Base-by-base conservation (phyloP, 495 filamentous ascomycete genomes). In the Rusavskia elegans region DNA sequence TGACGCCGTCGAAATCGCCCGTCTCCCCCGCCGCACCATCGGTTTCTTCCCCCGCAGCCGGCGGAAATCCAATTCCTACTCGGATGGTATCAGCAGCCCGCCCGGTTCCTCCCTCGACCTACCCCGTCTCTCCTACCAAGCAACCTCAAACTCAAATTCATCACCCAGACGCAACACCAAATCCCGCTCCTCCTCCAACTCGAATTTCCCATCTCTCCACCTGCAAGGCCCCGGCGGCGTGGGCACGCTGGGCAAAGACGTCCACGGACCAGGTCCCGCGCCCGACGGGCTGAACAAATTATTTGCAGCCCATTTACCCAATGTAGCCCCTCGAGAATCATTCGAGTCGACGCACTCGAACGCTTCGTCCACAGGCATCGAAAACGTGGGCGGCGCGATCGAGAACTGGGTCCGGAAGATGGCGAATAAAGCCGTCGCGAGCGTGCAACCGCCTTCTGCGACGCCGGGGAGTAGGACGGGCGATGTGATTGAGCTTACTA, bases 21-120 rank as follows among this genome's bases (percentile, higher is more conserved):
- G 90, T 32, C 79, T 98, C 39, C 77, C 87, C 23, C 80, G 87
- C 48, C 79, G 81, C 66, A 75, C 83, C 3, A 70, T 96, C 20
- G 92, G 90, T 27, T 95, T 89, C 66, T 97, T 96, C 61, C 90
- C 92, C 1, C 87, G 87, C 14, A 79, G 87, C 2, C 77, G 92
- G 59, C 86, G 88, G 73, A 96, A 94, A 75, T 81, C 74, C 8
- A 66, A 77, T 40, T 72, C 76, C 9, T 66, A 65, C 10, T 80
- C 79, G 1, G 67, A 35, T 14, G 32, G 77, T 38, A 52, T 75
- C 17, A 79, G 77, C 20, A 81, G 81, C 7, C 81, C 82, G 5
- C 72, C 77, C 16, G 70, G 67, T n/a, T 85, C 82, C 5, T 85
- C 82, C 5, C 58, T 79, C 23, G 82, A 86, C 44, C 61, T 82